A percentile compares a stretch with the other conserved stretches of the same genome.
phyloP scores from a whole-genome alignment of 140 eudicot species.

The Stevia rebaudiana region DNA sequence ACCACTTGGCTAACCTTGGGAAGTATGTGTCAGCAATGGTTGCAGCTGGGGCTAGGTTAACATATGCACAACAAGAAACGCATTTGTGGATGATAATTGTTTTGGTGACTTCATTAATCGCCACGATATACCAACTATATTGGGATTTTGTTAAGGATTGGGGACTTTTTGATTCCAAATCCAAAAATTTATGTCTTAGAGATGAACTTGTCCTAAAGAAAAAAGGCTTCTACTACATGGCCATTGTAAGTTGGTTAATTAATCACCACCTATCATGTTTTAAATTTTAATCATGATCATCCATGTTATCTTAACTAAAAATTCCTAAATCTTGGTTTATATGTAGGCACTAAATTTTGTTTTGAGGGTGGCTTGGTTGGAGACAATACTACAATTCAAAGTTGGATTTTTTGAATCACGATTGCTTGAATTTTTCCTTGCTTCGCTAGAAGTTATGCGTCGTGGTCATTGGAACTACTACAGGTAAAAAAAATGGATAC shows the following conservation, averaged over 20 bases:
- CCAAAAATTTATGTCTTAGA: constrained; percentile 81
- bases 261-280: neutral
- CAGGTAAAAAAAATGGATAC: constrained; percentile 35
- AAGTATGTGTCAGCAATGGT: constrained; percentile 98
- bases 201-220: constrained; percentile 74
- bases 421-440: constrained; percentile 68
- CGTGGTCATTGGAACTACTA: constrained; percentile 99
- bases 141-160: constrained; percentile 99
- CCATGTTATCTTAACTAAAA: neutral
- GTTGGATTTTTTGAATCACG: constrained; percentile 60
- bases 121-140: constrained; percentile 83
- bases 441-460: constrained; percentile 89
- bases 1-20: constrained; percentile 82
- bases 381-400: constrained; percentile 67
- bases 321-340: too few species aligned
- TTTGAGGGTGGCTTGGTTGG: constrained; percentile 89
- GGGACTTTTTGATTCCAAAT: constrained; percentile 70
- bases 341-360: constrained; percentile 62
- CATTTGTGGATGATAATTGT: constrained; percentile 53
- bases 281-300: too few species aligned
- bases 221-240: constrained; percentile 65
- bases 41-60: constrained; percentile 90
- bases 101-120: constrained; percentile 69
- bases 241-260: constrained; percentile 57
- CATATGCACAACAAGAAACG: constrained; percentile 60